Conservation (phyloP, 345 rosid species). For the Eucalyptus grandis region DNA sequence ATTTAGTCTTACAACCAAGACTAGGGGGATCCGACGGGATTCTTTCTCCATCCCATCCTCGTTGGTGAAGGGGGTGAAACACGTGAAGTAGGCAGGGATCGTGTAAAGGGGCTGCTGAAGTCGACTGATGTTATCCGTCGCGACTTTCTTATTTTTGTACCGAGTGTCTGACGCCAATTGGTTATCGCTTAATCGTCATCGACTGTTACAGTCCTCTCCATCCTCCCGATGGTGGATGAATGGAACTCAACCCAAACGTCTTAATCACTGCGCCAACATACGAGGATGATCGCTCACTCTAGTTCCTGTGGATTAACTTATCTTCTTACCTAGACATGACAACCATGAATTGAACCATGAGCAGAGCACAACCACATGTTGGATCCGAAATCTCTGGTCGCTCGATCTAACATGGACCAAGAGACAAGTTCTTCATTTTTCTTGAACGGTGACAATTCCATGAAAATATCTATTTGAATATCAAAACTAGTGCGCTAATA, state of each 20-base stretch:
- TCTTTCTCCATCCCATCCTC: background rate
- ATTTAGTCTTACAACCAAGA: background rate
- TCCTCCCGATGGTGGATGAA: background rate
- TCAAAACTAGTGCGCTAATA: too few relatives aligned
- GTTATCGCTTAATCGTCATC: background rate
- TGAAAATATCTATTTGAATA: too few relatives aligned
- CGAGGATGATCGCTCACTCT: background rate
- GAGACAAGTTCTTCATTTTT: background rate
- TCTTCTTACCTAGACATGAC: background rate
- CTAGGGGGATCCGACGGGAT: background rate
- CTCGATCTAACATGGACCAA: background rate
- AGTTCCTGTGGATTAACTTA: background rate
- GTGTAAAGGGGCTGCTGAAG: background rate
- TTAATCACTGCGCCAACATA: background rate
- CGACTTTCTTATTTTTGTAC: background rate
- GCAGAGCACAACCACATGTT: background rate
- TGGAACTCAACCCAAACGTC: background rate
- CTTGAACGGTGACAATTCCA: too few relatives aligned
- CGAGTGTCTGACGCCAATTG: background rate
- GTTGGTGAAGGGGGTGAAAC: background rate
- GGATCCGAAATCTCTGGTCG: background rate
- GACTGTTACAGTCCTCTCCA: background rate
- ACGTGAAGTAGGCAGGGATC: background rate
- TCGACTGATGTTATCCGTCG: background rate
- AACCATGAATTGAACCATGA: background rate